A percentile compares a stretch with the other conserved stretches of the same genome.
phyloP scores from a whole-genome alignment of 306 rosid species.

The Arachis hypogaea region DNA sequence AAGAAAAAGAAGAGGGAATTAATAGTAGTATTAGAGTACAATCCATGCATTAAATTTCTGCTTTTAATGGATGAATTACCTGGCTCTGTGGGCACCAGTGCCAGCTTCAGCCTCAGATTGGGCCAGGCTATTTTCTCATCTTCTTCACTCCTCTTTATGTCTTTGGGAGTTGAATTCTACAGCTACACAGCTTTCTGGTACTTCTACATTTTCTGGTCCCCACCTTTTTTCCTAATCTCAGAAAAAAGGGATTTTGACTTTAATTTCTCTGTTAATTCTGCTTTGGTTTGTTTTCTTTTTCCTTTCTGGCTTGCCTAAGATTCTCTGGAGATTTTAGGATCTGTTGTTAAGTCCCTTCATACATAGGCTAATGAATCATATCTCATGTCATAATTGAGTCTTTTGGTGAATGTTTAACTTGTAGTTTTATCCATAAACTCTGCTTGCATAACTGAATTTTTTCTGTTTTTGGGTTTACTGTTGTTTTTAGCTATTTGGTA shows the following conservation, averaged over 20 bases:
- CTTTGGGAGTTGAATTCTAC: constrained; percentile 83
- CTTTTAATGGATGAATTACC: constrained; percentile 64
- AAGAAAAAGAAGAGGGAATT: not conserved
- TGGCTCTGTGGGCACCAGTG: constrained; percentile 80
- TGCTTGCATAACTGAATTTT: constrained; percentile 10
- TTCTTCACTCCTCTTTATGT: constrained; percentile 87
- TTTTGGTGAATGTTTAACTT: not conserved
- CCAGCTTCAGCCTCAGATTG: constrained; percentile 74
- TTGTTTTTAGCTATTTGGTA: constrained; percentile 67
- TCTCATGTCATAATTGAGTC: too few species aligned
- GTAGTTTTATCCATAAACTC: not conserved
- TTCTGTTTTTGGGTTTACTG: constrained; percentile 16
- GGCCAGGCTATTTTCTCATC: constrained; percentile 80
- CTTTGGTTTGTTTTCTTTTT: constrained; percentile 11
- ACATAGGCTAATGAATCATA: too few species aligned
- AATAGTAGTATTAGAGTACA: not conserved
- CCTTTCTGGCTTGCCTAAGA: not conserved
- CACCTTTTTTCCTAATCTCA: constrained; percentile 2
- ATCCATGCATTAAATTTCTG: constrained; percentile 33
- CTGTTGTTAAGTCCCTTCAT: not conserved
- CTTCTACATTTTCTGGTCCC: not conserved
- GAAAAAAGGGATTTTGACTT: not conserved
- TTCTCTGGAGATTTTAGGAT: constrained; percentile 1
- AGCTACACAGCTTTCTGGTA: constrained; percentile 93
- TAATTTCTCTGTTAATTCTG: not conserved